phyloP scores from a whole-genome alignment of 148 eudicot species.

The Suaeda aralocaspica region DNA sequence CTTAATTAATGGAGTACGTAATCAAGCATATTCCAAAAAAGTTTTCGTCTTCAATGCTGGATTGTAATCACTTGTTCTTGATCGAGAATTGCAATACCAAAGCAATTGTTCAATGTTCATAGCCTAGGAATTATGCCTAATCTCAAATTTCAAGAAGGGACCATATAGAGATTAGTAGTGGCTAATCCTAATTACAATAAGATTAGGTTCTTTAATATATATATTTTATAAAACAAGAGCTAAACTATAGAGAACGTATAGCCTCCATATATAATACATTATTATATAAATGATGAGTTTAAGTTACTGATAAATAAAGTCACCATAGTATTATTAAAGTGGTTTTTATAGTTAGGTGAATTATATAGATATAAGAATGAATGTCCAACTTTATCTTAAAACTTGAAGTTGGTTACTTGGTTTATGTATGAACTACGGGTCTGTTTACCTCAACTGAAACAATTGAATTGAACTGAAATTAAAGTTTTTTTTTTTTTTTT shows the following conservation, averaged over 20 bases:
- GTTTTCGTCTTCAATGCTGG: slow-evolving; percentile 22
- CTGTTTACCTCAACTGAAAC: too few species aligned
- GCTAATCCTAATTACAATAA: background rate
- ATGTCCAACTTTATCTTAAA: background rate
- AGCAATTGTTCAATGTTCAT: slow-evolving; percentile 24
- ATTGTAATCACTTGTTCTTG: slow-evolving; percentile 20
- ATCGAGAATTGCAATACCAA: slow-evolving; percentile 24
- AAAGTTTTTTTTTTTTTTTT: too few species aligned
- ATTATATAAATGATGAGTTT: too few species aligned
- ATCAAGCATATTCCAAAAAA: background rate
- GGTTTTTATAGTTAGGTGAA: background rate
- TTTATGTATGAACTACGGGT: background rate
- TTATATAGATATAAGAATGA: background rate
- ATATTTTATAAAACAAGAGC: background rate
- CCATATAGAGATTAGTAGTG: slow-evolving; percentile 9
- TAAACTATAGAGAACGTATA: background rate
- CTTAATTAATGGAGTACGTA: background rate
- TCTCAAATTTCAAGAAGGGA: slow-evolving; percentile 20
- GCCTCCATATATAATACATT: background rate
- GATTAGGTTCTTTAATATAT: background rate
- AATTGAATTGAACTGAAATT: too few species aligned
- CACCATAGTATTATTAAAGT: too few species aligned
- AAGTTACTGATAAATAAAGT: too few species aligned
- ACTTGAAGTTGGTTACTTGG: background rate
- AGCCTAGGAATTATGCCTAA: slow-evolving; percentile 8